phyloP scores from a whole-genome alignment of 306 rosid genomes.

The Arachis stenosperma region DNA sequence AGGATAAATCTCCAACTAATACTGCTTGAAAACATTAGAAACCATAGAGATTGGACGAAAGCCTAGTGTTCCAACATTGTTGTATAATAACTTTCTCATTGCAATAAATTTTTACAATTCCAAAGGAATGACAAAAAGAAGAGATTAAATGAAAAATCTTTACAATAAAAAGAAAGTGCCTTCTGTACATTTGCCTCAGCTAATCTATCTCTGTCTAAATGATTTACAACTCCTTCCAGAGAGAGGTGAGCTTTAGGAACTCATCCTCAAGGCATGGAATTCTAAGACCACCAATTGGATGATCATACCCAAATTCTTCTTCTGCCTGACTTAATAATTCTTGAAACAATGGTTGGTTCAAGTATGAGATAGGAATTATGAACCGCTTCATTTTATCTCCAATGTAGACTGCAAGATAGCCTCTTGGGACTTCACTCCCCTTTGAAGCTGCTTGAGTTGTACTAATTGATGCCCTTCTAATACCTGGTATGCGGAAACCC shows the following conservation, averaged over 20 bases:
- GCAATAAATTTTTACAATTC: background rate
- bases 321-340: background rate
- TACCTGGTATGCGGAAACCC: constrained; percentile 38
- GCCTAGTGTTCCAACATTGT: background rate
- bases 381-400: constrained; percentile 48
- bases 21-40: background rate
- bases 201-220: constrained; percentile 25
- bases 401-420: constrained; percentile 46
- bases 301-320: no score
- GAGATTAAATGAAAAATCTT: background rate
- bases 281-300: constrained; percentile 34
- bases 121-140: constrained; percentile 7
- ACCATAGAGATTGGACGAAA: background rate
- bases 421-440: constrained; percentile 41
- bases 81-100: background rate
- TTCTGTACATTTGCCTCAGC: constrained; percentile 12
- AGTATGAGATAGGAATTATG: constrained; percentile 40
- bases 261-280: constrained; percentile 45
- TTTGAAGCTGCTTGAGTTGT: constrained; percentile 15
- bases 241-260: constrained; percentile 40
- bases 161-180: background rate
- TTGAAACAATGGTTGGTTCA: constrained; percentile 46
- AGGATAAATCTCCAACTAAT: background rate
- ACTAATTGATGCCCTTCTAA: constrained; percentile 14
- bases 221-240: constrained; percentile 20